Percentiles rank a stretch among this genome's conserved stretches.
These are phyloP conservation scores for Mrakia hoshinonis DNA, from an alignment of 768 basidiomycete species.

Conservation along the genomic window DNA sequence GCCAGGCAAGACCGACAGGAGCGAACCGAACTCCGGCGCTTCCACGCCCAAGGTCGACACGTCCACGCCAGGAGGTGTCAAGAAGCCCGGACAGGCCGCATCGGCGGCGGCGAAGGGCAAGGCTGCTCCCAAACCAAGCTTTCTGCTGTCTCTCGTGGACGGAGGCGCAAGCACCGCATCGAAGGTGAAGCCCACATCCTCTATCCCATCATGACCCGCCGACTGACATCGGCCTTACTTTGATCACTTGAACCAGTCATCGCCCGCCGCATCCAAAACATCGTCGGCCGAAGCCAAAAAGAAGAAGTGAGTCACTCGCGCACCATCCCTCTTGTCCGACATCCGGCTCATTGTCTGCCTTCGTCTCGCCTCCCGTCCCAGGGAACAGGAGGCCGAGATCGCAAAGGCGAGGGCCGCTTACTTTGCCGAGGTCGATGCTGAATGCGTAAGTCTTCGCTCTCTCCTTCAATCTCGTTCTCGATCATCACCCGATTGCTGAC, in stretches of 20 bases:
- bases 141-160: not conserved
- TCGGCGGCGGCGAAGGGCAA: not conserved
- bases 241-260: not conserved
- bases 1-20: no score
- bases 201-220: not conserved
- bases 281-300: not conserved
- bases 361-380: not conserved
- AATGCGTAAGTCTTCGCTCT: not conserved
- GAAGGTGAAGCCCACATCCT: not conserved
- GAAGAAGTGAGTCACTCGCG: not conserved
- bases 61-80: not conserved
- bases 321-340: no score
- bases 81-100: not conserved
- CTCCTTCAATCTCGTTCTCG: not conserved
- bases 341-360: not conserved
- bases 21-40: not conserved
- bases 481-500: not conserved
- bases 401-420: not conserved
- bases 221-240: not conserved
- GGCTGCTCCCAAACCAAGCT: not conserved
- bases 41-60: not conserved
- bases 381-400: conserved; percentile 2
- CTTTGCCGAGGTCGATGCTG: conserved; percentile 1
- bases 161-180: not conserved
- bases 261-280: not conserved